Base-by-base conservation (phyloP, 768 basidiomycete genomes). In the Pulveroboletus sp. region DNA sequence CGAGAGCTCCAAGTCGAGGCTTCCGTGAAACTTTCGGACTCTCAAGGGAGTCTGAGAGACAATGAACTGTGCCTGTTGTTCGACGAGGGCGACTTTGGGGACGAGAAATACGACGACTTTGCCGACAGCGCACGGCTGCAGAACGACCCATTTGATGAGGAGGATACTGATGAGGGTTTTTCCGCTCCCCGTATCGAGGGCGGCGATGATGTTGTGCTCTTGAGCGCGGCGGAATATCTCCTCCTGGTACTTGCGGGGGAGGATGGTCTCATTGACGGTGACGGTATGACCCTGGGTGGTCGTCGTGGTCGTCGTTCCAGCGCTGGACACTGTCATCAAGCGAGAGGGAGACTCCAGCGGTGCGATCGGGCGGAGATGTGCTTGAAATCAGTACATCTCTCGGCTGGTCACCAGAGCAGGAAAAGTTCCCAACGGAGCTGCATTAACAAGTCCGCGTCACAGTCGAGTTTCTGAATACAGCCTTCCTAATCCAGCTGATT, bases 51-150 rank as follows among this genome's bases (percentile, higher is more conserved):
- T 85, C 53, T 88, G 75, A 53, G 77, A 71, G 12, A 74, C 61
- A 47, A 92, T 78, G 55, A 84, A 89, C 20, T 78, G 72, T 19
- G 76, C 80, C 62, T 93, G 89, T 62, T 94, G 93, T 55, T 86
- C 80, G 19, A 93, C 93, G 14, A 95, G 77, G 3, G 89, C 77
- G 4, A 92, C 89, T 56, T 86, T 86, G 0, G 93, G 93, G 3
- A 90, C 90, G 29, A 94, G 76, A 61, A 93, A 93, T 10, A 92
- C 76, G 55, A 84, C 76, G 40, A 79, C 76, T 65, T 87, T 89
- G 45, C 75, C 76, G 35, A 68, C 57, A 2, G 77, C 73, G 14
- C 63, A 57, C 17, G 79, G 72, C 51, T 78, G 78, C 0, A 78
- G 60, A 17, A 80, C 73, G 47, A 86, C 76, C 84, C 85, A 90